Conservation (phyloP, 2,329 filamentous ascomycete species). For the Clarireedia paspali region DNA sequence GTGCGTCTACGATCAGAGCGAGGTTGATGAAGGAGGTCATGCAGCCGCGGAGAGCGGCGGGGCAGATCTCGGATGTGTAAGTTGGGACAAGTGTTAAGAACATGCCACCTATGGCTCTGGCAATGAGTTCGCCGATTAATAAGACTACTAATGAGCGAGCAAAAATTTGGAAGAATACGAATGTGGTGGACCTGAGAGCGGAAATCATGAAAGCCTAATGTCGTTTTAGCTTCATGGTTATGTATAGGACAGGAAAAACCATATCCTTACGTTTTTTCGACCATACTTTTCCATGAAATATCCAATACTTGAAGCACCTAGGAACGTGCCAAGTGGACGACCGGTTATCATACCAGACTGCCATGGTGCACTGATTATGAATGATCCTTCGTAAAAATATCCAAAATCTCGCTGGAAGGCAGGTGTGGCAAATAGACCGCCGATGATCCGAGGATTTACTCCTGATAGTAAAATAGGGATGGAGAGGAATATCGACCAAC, state of each 20-base stretch:
- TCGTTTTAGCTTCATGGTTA: background rate
- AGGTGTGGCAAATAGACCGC: conserved; percentile 20
- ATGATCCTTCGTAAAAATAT: conserved; percentile 13
- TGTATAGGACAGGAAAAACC: background rate
- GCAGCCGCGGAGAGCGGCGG: conserved; percentile 44
- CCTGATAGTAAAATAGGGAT: conserved; percentile 23
- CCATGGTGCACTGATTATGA: conserved; percentile 22
- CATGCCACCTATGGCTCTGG: conserved; percentile 41
- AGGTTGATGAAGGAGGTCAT: conserved; percentile 43
- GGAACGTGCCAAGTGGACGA: conserved; percentile 20
- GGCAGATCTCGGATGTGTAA: conserved; percentile 41
- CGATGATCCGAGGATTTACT: conserved; percentile 21
- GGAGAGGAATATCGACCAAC: conserved; percentile 23
- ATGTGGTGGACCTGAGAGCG: conserved; percentile 10
- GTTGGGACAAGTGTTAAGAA: conserved; percentile 36
- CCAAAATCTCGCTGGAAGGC: conserved; percentile 21
- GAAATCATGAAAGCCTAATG: conserved; percentile 12
- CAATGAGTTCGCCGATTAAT: conserved; percentile 23
- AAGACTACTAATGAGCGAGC: conserved; percentile 11
- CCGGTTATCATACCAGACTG: conserved; percentile 23
- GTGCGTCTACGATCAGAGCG: conserved; percentile 42
- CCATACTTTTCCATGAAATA: conserved; percentile 20
- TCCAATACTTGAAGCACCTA: conserved; percentile 41
- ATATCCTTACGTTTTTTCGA: conserved; percentile 12
- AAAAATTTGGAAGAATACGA: conserved; percentile 21